phyloP scores from a whole-genome alignment of 148 eudicot species.

The Spergularia bocconei region DNA sequence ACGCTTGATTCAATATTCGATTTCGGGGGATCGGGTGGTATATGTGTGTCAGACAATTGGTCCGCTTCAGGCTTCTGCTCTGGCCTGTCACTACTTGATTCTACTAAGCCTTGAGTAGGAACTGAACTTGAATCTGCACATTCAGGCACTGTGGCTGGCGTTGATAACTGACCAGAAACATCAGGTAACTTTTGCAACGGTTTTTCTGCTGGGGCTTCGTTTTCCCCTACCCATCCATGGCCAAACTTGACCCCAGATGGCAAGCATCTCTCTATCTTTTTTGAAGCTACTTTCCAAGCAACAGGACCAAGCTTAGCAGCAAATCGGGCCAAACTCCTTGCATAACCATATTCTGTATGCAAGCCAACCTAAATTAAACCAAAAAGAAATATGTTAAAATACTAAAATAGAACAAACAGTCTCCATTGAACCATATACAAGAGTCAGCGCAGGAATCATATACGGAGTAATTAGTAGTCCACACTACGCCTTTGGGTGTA shows the following conservation, averaged over 20 bases:
- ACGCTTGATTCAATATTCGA: slow-evolving; percentile 11
- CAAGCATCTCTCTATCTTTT: slow-evolving; percentile 55
- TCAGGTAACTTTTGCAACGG: slow-evolving; percentile 22
- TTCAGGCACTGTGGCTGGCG: slow-evolving; percentile 19
- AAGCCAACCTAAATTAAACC: slow-evolving; percentile 73
- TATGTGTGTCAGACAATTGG: slow-evolving; percentile 5
- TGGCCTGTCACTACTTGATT: slow-evolving; percentile 18
- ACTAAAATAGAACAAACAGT: neutral
- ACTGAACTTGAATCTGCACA: slow-evolving; percentile 18
- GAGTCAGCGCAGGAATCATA: too few species aligned
- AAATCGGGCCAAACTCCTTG: slow-evolving; percentile 83
- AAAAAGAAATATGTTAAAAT: slow-evolving; percentile 6
- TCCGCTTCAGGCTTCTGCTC: slow-evolving; percentile 17
- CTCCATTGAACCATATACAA: too few species aligned
- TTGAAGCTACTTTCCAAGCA: slow-evolving; percentile 77
- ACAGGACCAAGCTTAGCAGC: slow-evolving; percentile 86
- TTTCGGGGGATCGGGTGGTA: slow-evolving; percentile 17
- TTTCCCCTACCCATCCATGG: slow-evolving; percentile 83
- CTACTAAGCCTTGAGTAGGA: slow-evolving; percentile 12
- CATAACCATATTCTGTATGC: slow-evolving; percentile 65
- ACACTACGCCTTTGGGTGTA: neutral
- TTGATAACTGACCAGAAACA: slow-evolving; percentile 18
- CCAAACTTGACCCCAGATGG: slow-evolving; percentile 68
- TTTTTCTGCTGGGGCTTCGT: slow-evolving; percentile 30
- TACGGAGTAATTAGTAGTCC: too few species aligned